Conservation (phyloP, 345 rosid species). For the Eucalyptus erythrocorys region DNA sequence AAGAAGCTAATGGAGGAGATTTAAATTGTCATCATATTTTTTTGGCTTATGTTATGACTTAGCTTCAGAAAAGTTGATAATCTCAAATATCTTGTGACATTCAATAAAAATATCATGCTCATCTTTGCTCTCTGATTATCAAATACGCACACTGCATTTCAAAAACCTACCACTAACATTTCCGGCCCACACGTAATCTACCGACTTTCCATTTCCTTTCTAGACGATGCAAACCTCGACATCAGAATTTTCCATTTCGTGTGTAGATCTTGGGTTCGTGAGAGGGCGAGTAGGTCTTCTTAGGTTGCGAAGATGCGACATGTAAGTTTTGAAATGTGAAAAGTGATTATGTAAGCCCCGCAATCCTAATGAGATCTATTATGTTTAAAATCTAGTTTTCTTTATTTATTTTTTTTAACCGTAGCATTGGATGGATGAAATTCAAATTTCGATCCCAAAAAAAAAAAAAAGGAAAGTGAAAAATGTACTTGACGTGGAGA, state of each 20-base stretch:
- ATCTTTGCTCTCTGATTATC: rapidly evolving
- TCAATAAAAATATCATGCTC: rapidly evolving
- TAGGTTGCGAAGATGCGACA: rapidly evolving
- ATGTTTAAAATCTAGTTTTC: too few relatives aligned
- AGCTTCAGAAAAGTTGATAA: rapidly evolving
- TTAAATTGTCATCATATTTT: rapidly evolving
- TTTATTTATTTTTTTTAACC: too few relatives aligned
- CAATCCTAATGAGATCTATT: rapidly evolving
- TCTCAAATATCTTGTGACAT: rapidly evolving
- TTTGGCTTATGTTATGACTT: background rate
- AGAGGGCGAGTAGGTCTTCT: rapidly evolving
- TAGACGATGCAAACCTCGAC: rapidly evolving
- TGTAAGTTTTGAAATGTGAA: too few relatives aligned
- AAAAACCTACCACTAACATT: rapidly evolving
- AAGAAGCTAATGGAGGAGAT: too few relatives aligned
- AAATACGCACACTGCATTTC: too few relatives aligned
- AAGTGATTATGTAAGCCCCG: rapidly evolving
- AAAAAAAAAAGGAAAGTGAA: too few relatives aligned
- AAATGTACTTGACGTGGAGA: too few relatives aligned
- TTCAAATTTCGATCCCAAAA: too few relatives aligned
- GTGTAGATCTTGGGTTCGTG: rapidly evolving
- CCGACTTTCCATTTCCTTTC: too few relatives aligned
- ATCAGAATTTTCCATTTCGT: too few relatives aligned
- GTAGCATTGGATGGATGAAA: too few relatives aligned
- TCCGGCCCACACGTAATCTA: rapidly evolving